Conservation (phyloP, 108 stramenopile genomes). For the Fragilariopsis cylindrus region DNA sequence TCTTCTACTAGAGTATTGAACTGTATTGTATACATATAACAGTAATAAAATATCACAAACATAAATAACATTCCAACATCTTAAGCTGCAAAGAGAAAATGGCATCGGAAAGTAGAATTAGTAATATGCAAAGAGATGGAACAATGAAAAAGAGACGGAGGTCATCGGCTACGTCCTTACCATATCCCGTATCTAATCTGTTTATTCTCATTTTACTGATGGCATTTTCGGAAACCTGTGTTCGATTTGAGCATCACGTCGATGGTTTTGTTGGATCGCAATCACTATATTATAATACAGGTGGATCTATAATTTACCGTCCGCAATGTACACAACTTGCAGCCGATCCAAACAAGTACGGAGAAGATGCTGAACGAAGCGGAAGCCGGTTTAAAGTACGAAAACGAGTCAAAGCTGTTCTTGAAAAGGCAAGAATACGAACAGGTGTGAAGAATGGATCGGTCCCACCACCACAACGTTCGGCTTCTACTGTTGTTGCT, state of each 20-base stretch:
- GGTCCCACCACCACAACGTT: not conserved
- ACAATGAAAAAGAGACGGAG: conserved; percentile 1
- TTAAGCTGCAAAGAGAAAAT: no score
- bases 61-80: not conserved
- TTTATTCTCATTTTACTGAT: not conserved
- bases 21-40: no score
- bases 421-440: conserved; percentile 70
- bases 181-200: conserved; percentile 1
- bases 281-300: not conserved
- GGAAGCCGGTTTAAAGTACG: conserved; percentile 59
- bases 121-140: not conserved
- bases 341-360: conserved; percentile 7
- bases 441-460: conserved; percentile 74
- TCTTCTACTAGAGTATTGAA: no score
- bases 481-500: conserved; percentile 33
- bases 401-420: conserved; percentile 59
- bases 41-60: not conserved
- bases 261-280: conserved; percentile 1
- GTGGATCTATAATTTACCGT: no score
- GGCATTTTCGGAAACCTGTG: not conserved
- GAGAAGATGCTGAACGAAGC: conserved; percentile 12
- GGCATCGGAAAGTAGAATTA: not conserved
- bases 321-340: not conserved
- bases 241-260: not conserved
- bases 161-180: not conserved